phyloP scores from a whole-genome alignment of 2,329 filamentous ascomycete genomes.

The Emergomyces africanus region DNA sequence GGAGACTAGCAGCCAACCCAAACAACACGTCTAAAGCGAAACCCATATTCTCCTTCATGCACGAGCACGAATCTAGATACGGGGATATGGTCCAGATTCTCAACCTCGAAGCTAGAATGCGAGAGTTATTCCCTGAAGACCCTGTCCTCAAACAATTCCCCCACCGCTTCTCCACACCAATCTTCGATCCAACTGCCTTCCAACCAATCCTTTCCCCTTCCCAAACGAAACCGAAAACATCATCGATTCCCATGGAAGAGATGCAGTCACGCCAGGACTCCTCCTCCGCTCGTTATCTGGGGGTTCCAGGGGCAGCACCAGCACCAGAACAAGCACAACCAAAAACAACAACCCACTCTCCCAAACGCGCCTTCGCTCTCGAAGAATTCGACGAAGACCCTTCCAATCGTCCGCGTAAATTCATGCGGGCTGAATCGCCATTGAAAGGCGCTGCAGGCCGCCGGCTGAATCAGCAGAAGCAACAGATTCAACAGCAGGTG shows the following conservation, averaged over 20 bases:
- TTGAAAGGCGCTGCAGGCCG: slow-evolving; percentile 82
- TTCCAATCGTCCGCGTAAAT: slow-evolving; percentile 62
- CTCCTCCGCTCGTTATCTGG: slow-evolving; percentile 21
- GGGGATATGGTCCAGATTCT: slow-evolving; percentile 84
- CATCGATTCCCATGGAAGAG: slow-evolving; percentile 14
- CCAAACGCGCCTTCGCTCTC: slow-evolving; percentile 45
- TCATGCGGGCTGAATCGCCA: slow-evolving; percentile 79
- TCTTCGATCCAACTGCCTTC: slow-evolving; percentile 71
- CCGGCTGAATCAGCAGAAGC: slow-evolving; percentile 61
- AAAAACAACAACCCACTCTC: slow-evolving; percentile 27
- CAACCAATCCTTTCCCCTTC: slow-evolving; percentile 72
- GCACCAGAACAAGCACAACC: neutral
- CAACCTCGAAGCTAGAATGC: slow-evolving; percentile 86
- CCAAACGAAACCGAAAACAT: slow-evolving; percentile 52
- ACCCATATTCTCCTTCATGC: slow-evolving; percentile 79
- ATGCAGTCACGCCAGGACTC: slow-evolving; percentile 21
- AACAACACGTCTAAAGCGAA: slow-evolving; percentile 65
- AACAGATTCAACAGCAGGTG: slow-evolving; percentile 24
- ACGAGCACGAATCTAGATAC: slow-evolving; percentile 88
- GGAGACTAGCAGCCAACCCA: slow-evolving; percentile 63
- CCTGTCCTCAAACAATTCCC: slow-evolving; percentile 63
- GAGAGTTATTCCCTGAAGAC: slow-evolving; percentile 83
- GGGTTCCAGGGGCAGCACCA: neutral
- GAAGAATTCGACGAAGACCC: slow-evolving; percentile 62
- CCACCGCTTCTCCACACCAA: slow-evolving; percentile 57